Base-by-base conservation (phyloP, 2,329 filamentous ascomycete species). In the Phialophora tarda region DNA sequence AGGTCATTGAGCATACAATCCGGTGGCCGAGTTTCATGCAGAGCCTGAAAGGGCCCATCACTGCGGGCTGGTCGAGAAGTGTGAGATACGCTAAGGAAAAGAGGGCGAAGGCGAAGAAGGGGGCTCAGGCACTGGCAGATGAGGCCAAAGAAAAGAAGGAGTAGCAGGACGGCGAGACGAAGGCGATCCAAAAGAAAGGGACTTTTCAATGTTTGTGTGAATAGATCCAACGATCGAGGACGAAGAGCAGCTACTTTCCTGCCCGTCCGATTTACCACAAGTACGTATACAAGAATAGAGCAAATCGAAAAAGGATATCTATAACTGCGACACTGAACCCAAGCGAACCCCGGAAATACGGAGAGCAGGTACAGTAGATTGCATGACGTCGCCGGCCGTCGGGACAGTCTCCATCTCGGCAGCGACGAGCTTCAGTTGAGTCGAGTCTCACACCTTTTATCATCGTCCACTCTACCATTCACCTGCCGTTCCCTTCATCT, bases 11-110 rank as follows among this genome's bases (percentile, higher is more conserved):
- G 75, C 90, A 91, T 76, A 98, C 96, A 0, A 92, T 98, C 73
- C 86, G 88, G 63, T 98, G 95, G 95, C 93, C 95, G 0, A 95
- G 92, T 74, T 92, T 91, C 2, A 88, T 88, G 4, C 94, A 99
- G 79, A 95, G 89, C 62, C 76, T 94, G 69, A 99, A 99, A 80
- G 89, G 93, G 1, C 77, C 91, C 1, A 77, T 97, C 53, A 98
- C 93, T 2, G 89, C 91, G 0, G 96, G 95, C 0, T 76, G 91
- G 17, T 75, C 82, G 6, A 86, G 89, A 73, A 89, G 89, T 5
- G 85, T 86, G 81, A 86, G 88, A 69, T 99, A 99, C 77, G 74
- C 96, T 62, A 82, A 85, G 51, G 95, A 98, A 77, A 99, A 99
- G 83, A 82, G 88, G 67, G 81, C 81, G 69, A 78, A 78, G 60